Percentiles rank a stretch among this genome's conserved stretches.
These are phyloP conservation scores for Gymnopus androsaceus DNA, from an alignment of 1,284 basidiomycete species.

Conservation along the genomic window DNA sequence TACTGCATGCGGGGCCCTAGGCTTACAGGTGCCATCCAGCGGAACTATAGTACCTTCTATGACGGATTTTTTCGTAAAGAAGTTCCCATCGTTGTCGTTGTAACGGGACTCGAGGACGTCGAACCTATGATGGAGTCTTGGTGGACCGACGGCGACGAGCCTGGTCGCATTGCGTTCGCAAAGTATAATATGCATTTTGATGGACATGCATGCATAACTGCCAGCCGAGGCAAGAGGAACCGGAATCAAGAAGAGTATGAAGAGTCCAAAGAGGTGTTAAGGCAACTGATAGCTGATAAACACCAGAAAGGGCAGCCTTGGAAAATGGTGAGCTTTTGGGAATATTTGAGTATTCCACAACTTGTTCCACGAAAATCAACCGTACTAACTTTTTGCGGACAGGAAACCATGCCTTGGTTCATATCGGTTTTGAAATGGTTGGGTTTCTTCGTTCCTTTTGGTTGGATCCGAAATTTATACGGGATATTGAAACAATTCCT, in stretches of 20 bases:
- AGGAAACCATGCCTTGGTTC: conserved; percentile 4
- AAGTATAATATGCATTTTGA: conserved; percentile 31
- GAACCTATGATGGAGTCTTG: conserved; percentile 37
- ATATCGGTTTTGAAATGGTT: not conserved
- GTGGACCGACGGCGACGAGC: conserved; percentile 36
- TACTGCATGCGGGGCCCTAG: conserved; percentile 40
- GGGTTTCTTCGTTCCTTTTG: not conserved
- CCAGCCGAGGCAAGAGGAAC: conserved; percentile 25
- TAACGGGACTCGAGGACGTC: conserved; percentile 42
- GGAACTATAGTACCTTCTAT: conserved; percentile 40
- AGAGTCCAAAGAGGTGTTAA: not conserved
- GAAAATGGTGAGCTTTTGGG: not conserved
- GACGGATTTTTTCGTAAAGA: conserved; percentile 32
- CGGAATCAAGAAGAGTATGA: conserved; percentile 23
- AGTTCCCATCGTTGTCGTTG: conserved; percentile 39
- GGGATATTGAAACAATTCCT: not conserved
- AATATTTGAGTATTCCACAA: no score
- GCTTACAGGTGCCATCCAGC: conserved; percentile 34
- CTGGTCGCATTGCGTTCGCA: no score
- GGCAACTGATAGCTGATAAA: not conserved
- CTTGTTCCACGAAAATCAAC: not conserved
- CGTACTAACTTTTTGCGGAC: not conserved
- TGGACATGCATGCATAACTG: conserved; percentile 43
- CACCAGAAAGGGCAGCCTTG: not conserved
- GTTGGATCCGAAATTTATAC: not conserved